Percentiles rank a stretch among this genome's conserved stretches.
These are phyloP conservation scores for Dipteronia dyeriana DNA, from an alignment of 345 rosid genomes.

Conservation along the genomic window DNA sequence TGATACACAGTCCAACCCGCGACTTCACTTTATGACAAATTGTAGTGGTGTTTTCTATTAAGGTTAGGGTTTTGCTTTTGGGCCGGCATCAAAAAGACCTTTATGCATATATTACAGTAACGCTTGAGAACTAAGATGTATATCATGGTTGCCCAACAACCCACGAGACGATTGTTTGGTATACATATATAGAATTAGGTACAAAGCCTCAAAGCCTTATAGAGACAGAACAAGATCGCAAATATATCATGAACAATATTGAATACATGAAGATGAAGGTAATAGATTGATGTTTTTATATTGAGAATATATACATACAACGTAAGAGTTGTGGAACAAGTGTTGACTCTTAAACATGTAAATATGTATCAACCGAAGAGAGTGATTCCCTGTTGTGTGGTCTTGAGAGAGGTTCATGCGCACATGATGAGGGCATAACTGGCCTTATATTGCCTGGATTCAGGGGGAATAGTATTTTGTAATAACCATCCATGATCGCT, in stretches of 20 bases:
- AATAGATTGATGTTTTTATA: no score
- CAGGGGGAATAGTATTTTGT: constrained; percentile 70
- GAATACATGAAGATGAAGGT: no score
- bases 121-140: no score
- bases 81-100: no score
- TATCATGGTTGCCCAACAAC: no score
- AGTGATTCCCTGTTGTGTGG: constrained; percentile 66
- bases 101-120: no score
- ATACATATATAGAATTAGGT: no score
- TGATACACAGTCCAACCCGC: neutral
- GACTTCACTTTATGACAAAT: neutral
- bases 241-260: no score
- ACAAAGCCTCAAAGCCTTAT: no score
- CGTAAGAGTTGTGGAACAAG: neutral
- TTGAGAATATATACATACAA: neutral
- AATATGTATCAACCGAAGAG: constrained; percentile 25
- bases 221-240: no score
- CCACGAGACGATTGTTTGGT: no score
- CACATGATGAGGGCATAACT: constrained; percentile 50
- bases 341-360: constrained; percentile 1
- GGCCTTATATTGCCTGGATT: constrained; percentile 85
- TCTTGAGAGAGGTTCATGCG: constrained; percentile 39
- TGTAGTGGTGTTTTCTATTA: neutral
- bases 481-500: constrained; percentile 82
- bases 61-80: no score